A percentile compares a stretch with the other conserved stretches of the same genome.
These are phyloP conservation scores for Aspergillus pseudotamarii DNA, from an alignment of 2,329 filamentous ascomycete species.

Conservation along the genomic window DNA sequence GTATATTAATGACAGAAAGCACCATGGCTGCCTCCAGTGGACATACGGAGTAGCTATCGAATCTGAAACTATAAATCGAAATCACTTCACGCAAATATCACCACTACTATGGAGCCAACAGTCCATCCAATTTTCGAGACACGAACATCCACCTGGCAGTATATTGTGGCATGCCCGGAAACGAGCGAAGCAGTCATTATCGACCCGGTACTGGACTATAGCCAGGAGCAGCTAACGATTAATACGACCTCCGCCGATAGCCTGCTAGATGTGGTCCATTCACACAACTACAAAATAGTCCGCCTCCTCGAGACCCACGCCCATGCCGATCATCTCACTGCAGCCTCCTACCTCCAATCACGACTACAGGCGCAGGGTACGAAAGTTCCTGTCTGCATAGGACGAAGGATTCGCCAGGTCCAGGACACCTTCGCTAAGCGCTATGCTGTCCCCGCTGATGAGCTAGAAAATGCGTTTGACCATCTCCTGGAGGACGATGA, in stretches of 20 bases:
- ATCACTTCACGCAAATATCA: neutral
- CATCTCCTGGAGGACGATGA: conserved; percentile 58
- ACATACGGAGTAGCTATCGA: neutral
- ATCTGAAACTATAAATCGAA: neutral
- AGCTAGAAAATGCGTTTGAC: conserved; percentile 56
- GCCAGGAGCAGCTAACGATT: conserved; percentile 45
- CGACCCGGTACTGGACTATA: conserved; percentile 62
- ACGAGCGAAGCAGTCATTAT: conserved; percentile 57
- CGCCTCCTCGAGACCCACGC: conserved; percentile 63
- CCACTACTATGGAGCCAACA: conserved; percentile 31
- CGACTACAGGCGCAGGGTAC: conserved; percentile 37
- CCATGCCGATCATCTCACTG: conserved; percentile 63
- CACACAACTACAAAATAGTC: conserved; percentile 50
- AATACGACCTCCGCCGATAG: conserved; percentile 55
- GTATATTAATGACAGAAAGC: neutral
- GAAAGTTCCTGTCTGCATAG: conserved; percentile 56
- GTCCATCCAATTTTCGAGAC: conserved; percentile 46
- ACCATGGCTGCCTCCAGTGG: neutral
- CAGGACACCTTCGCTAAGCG: conserved; percentile 54
- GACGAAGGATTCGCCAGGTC: conserved; percentile 55
- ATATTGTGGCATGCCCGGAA: conserved; percentile 57
- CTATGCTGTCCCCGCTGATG: conserved; percentile 51
- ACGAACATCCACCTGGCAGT: conserved; percentile 60
- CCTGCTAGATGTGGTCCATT: conserved; percentile 47
- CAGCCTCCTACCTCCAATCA: conserved; percentile 58